phyloP scores from a whole-genome alignment of 2,329 filamentous ascomycete species.

The Aulographum hederae region DNA sequence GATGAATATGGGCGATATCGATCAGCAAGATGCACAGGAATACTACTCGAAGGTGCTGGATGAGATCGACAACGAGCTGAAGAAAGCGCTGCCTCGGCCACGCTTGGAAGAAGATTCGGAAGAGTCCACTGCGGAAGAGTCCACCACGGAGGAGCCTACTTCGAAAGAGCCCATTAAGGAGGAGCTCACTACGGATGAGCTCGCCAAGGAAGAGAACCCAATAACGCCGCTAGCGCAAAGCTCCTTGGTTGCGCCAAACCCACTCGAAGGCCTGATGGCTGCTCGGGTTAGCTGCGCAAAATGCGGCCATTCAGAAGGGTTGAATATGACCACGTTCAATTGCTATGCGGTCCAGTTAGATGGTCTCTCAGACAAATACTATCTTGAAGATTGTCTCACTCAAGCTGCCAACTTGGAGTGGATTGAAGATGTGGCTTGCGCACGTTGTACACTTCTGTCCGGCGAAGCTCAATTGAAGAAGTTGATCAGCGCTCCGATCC shows the following conservation, averaged over 20 bases:
- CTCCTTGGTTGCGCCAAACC: constrained; percentile 35
- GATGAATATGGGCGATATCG: constrained; percentile 87
- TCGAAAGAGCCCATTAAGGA: too few relatives aligned
- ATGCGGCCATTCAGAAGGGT: constrained; percentile 73
- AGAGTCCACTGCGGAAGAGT: constrained; percentile 15
- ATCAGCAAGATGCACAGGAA: constrained; percentile 95
- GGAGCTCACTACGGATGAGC: too few relatives aligned
- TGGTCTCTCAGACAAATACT: constrained; percentile 43
- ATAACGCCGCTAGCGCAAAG: constrained; percentile 2
- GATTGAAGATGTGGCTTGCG: constrained; percentile 80
- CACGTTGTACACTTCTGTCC: constrained; percentile 65
- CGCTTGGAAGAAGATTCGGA: constrained; percentile 23
- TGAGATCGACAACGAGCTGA: constrained; percentile 63
- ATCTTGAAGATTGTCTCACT: constrained; percentile 63
- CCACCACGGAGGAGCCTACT: constrained; percentile 11
- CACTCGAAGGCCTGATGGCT: constrained; percentile 71
- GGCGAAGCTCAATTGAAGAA: constrained; percentile 34
- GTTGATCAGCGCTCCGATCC: constrained; percentile 14
- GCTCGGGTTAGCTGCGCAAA: constrained; percentile 75
- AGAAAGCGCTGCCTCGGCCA: constrained; percentile 13
- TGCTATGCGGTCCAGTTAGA: constrained; percentile 75
- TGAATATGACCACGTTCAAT: constrained; percentile 85
- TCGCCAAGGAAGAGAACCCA: constrained; percentile 1
- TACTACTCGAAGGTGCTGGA: constrained; percentile 86
- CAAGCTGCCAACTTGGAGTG: constrained; percentile 70